Base-by-base conservation (phyloP, 1,284 basidiomycete species). In the Sanghuangporus sanghuang region DNA sequence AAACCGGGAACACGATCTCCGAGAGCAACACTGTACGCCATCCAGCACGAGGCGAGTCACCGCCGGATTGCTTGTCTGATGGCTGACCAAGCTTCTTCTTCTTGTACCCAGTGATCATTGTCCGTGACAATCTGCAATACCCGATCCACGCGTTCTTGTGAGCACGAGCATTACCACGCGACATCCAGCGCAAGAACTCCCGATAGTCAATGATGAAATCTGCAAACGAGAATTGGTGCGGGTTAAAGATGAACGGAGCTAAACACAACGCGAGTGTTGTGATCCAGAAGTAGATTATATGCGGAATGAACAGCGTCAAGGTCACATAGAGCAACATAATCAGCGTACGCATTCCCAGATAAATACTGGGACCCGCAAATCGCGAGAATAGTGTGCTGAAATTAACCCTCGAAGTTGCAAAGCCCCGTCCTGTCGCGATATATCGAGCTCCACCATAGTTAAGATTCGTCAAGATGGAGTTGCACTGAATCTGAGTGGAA, bases 361-460 rank as follows among this genome's bases (percentile, higher is more conserved):
- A 98, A 76, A 98, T 96, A 70, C 92, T 95, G 5, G 95, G 95
- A 5, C 95, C 95, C 50, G 95, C 95, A 76, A 98, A 98, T 64
- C 95, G 92, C 68, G 95, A 97, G 79, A 95, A 96, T 21, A 97
- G 79, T 69, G 95, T 95, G 73, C 86, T 90, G 81, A 98, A 98
- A 67, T 89, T 91, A 68, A 96, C 93, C 63, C 95, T 85, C 21
- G 93, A 92, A 6, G 95, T 97, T 16, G 95, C 95, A 73, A 98
- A 98, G 50, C 95, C 95, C 84, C 95, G 92, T 64, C 95, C 95
- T n/a, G 95, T 98, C n/a, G 95, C 95, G 69, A 98, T 98, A 76
- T 97, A 98, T 66, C 95, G 86, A 59, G 95, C 95, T 65, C 95
- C 95, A 76, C 95, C 95, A 67, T 96, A 96, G 3, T 93, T 95